These are phyloP conservation scores for Deakozyma indianensis DNA, from an alignment of 805 yeast genomes.

Conservation along the genomic window DNA sequence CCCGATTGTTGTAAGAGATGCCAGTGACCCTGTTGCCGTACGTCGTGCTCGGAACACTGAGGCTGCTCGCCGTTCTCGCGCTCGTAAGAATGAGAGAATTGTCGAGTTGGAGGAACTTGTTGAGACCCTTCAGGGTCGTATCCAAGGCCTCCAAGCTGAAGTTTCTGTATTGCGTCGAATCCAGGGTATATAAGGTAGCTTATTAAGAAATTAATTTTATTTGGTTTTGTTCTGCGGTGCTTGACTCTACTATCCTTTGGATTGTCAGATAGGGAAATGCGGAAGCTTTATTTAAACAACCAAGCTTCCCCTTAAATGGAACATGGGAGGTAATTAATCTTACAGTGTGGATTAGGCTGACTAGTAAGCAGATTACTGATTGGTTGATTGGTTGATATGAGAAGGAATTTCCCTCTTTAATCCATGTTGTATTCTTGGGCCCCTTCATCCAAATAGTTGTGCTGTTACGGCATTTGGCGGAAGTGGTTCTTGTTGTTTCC, in stretches of 20 bases:
- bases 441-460: background rate
- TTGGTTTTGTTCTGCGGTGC: too few relatives aligned
- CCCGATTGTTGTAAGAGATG: constrained; percentile 42
- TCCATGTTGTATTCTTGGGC: too few relatives aligned
- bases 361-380: too few relatives aligned
- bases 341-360: too few relatives aligned
- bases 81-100: constrained; percentile 84
- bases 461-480: constrained; percentile 4
- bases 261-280: too few relatives aligned
- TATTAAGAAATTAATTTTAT: background rate
- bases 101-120: constrained; percentile 63
- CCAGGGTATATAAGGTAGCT: background rate
- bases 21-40: constrained; percentile 47
- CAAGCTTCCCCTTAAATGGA: too few relatives aligned
- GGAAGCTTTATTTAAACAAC: too few relatives aligned
- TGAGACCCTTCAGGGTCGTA: constrained; percentile 21
- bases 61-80: constrained; percentile 87
- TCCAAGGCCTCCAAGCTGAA: background rate
- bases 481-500: constrained; percentile 1
- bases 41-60: constrained; percentile 84
- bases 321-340: too few relatives aligned
- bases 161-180: background rate
- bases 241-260: too few relatives aligned
- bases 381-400: too few relatives aligned
- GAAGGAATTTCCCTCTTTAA: too few relatives aligned